phyloP scores from a whole-genome alignment of 2,329 filamentous ascomycete genomes.

The Apiospora rasikravindrae region DNA sequence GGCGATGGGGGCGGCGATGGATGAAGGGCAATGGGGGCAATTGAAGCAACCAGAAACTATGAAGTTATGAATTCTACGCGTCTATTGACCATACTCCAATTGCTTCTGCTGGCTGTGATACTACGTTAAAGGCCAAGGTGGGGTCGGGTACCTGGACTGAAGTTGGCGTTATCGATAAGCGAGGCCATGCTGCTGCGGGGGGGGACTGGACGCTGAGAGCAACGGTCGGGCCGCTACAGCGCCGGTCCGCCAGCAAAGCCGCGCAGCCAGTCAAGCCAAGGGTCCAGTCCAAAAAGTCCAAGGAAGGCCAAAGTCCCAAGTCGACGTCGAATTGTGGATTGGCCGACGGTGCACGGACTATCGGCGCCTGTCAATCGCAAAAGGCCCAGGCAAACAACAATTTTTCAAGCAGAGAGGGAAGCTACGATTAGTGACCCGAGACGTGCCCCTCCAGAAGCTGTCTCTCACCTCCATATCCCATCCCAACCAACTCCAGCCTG shows the following conservation, averaged over 20 bases:
- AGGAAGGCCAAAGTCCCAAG: neutral
- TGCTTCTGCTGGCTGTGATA: neutral
- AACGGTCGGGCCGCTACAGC: conserved; percentile 7
- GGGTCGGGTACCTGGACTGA: neutral
- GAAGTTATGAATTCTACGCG: neutral
- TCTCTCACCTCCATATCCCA: conserved; percentile 15
- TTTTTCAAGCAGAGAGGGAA: conserved; percentile 1
- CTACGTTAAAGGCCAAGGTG: neutral
- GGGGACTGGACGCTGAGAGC: neutral
- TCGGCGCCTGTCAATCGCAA: conserved; percentile 10
- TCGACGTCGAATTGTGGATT: neutral
- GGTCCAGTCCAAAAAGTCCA: neutral
- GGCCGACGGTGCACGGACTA: neutral
- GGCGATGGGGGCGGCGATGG: neutral
- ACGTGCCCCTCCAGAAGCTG: conserved; percentile 14
- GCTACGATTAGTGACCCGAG: conserved; percentile 15
- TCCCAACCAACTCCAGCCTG: neutral
- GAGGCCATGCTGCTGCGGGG: neutral
- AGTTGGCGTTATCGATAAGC: neutral
- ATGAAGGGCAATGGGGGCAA: neutral
- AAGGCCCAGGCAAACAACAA: conserved; percentile 13
- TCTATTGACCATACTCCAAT: neutral
- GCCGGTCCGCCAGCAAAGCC: conserved; percentile 1
- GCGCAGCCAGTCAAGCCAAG: neutral
- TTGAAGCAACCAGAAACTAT: neutral